Percentiles rank a stretch among this genome's conserved stretches.
These are phyloP conservation scores for Globisporangium nodosum DNA, from an alignment of 352 stramenopile genomes.

Conservation along the genomic window DNA sequence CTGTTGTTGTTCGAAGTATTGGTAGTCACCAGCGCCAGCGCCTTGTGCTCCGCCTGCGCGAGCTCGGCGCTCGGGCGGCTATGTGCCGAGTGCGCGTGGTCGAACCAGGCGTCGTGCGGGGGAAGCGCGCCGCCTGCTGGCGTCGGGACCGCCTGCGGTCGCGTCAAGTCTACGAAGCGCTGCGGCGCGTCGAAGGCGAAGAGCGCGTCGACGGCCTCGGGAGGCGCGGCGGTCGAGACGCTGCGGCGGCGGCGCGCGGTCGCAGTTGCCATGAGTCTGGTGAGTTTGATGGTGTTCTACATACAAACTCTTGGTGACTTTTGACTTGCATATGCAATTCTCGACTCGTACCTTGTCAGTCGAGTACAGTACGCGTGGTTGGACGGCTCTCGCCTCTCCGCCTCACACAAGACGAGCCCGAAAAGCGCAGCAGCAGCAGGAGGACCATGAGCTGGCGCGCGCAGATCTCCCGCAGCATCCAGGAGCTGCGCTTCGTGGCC, in stretches of 20 bases:
- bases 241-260: conserved; percentile 9
- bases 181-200: conserved; percentile 77
- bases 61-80: conserved; percentile 55
- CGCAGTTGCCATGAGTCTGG: too few relatives aligned
- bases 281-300: background rate
- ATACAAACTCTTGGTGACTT: background rate
- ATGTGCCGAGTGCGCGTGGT: conserved; percentile 44
- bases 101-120: conserved; percentile 63
- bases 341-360: too few relatives aligned
- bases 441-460: conserved; percentile 80
- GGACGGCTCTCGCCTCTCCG: too few relatives aligned
- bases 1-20: background rate
- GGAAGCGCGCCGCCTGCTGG: conserved; percentile 6
- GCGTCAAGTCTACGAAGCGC: conserved; percentile 46
- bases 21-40: conserved; percentile 7
- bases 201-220: conserved; percentile 33
- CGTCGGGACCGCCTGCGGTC: conserved; percentile 9
- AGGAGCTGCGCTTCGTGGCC: conserved; percentile 80
- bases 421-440: background rate
- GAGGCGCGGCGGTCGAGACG: conserved; percentile 1
- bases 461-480: conserved; percentile 83
- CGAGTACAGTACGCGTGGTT: too few relatives aligned
- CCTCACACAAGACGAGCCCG: too few relatives aligned
- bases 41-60: conserved; percentile 22
- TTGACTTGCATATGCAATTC: too few relatives aligned